A percentile compares a stretch with the other conserved stretches of the same genome.
Conservation (phyloP, 2,329 filamentous ascomycete species). For the Graphilbum fragrans region DNA sequence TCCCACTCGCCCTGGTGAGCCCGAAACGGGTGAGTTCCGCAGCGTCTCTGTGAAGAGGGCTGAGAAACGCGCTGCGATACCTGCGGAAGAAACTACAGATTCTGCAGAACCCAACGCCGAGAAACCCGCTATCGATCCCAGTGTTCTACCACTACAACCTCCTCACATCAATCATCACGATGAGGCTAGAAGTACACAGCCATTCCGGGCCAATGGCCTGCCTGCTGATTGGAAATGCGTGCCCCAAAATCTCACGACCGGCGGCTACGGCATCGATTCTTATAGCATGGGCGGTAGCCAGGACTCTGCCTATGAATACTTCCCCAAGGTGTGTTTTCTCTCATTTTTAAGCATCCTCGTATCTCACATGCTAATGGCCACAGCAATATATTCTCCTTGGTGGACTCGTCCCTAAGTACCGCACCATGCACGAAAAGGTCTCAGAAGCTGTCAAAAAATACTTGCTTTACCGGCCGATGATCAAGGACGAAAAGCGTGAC, state of each 20-base stretch:
- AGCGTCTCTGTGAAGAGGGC: conserved; percentile 1
- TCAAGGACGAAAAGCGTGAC: conserved; percentile 48
- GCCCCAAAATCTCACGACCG: conserved; percentile 44
- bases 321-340: conserved; percentile 40
- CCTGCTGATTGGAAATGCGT: conserved; percentile 35
- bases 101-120: background rate
- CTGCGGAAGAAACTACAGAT: background rate
- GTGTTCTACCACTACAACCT: too few species aligned
- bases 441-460: conserved; percentile 58
- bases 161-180: too few species aligned
- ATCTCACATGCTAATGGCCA: conserved; percentile 10
- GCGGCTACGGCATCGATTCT: conserved; percentile 29
- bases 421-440: conserved; percentile 56
- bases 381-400: conserved; percentile 64
- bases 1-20: conserved; percentile 12
- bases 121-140: background rate
- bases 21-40: conserved; percentile 9
- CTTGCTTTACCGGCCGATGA: conserved; percentile 69
- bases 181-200: conserved; percentile 4
- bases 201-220: conserved; percentile 22
- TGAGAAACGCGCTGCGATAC: background rate
- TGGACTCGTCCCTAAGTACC: conserved; percentile 61
- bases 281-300: conserved; percentile 53
- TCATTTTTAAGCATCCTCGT: background rate
- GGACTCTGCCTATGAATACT: conserved; percentile 63